Evolutionary conservation across 345 rosid species (phyloP).

Genomic region (Citropsis articulata): DNA sequence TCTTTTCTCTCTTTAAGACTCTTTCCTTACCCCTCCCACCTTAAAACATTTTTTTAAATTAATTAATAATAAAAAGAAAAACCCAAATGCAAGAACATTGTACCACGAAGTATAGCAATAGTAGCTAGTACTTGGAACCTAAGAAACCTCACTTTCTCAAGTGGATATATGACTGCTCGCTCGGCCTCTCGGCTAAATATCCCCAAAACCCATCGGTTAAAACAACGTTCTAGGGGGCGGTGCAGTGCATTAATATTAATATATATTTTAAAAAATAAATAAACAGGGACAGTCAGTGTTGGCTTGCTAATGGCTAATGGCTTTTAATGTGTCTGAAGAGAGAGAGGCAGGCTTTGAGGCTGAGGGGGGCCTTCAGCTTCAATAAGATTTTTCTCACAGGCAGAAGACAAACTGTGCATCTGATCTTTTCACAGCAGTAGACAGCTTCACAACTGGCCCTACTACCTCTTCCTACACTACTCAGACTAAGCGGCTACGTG

Average conservation of each 20-base stretch:
- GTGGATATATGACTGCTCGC: conserved; percentile 16
- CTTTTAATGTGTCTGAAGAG: conserved; percentile 4
- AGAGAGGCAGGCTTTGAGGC: conserved; percentile 8
- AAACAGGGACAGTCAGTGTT: no score
- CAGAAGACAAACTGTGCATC: conserved; percentile 17
- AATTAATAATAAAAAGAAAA: not conserved
- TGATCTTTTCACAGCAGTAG: conserved; percentile 19
- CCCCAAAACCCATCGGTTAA: conserved; percentile 38
- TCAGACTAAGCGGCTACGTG: not conserved
- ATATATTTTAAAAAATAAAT: no score
- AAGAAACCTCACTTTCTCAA: conserved; percentile 19
- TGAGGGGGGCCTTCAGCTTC: not conserved
- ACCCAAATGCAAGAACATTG: not conserved
- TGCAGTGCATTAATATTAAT: not conserved
- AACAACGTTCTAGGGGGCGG: not conserved
- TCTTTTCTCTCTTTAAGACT: conserved; percentile 5
- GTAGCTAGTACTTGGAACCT: not conserved
- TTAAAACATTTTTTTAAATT: not conserved
- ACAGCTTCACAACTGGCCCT: conserved; percentile 14
- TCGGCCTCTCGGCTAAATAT: conserved; percentile 7
- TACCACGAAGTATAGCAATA: not conserved
- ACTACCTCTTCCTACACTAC: conserved; percentile 5
- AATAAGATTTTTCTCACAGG: not conserved
- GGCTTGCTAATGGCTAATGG: not conserved
- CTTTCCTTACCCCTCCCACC: not conserved